Base-by-base conservation (phyloP, 495 filamentous ascomycete genomes). In the Penicillium coffeae region DNA sequence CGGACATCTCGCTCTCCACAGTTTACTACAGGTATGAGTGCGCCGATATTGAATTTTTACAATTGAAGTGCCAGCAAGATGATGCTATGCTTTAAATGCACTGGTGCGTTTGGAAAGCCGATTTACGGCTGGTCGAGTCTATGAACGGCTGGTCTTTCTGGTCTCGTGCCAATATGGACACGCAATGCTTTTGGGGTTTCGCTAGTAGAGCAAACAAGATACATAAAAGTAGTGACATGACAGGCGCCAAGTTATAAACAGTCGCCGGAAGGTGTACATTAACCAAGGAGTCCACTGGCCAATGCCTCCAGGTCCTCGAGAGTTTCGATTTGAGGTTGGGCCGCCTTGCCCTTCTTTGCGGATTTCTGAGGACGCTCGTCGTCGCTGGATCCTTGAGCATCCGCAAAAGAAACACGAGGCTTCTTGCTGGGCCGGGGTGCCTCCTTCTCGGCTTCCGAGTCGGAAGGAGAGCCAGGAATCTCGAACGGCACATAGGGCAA, bases 281-380 rank as follows among this genome's bases (percentile, higher is more conserved):
- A 71, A 43, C 78, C 85, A 59, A 97, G 73, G 60, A 96, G 70
- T 1, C 88, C 90, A 53, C 85, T 81, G 54, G 92, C 92, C 77
- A 95, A 59, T 45, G 85, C 83, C 69, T 97, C 92, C 64, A 96
- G 71, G 76, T 96, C 89, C 58, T 92, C 88, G 70, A 96, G 66
- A 19, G 86, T 95, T 66, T 91, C 83, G 45, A 89, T 88, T 66
- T 86, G 82, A 19, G 60, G 47, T 34, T 81, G 70, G 19, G 72
- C 73, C 50, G 77, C 72, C 44, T 46, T 68, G 64, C 79, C 59
- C 64, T 69, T 42, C 54, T 56, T 44, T n/a, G n/a, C n/a, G n/a
- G n/a, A n/a, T n/a, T 72, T 76, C 52, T 65, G 58, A 38, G 69
- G 62, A 58, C 70, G 62, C 38, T 75, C 68, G 38, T 72, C 67